A percentile compares a stretch with the other conserved stretches of the same genome.
These are phyloP conservation scores for Fraxinus platypoda DNA, from an alignment of 305 asterid species.

Conservation along the genomic window DNA sequence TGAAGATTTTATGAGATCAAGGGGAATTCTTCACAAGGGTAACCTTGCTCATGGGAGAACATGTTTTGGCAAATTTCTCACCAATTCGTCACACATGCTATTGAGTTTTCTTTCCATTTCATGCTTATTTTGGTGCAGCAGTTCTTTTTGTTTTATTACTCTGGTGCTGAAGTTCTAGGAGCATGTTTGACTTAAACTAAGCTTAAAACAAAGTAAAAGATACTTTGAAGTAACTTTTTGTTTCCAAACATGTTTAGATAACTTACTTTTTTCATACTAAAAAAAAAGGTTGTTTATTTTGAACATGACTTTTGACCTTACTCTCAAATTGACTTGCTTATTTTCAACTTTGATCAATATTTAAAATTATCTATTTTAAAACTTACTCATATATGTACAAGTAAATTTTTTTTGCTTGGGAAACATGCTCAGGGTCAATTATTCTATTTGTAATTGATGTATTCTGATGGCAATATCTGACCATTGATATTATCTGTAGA, in stretches of 20 bases:
- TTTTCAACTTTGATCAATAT: background rate
- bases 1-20: background rate
- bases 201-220: background rate
- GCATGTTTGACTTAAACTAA: background rate
- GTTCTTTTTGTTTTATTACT: background rate
- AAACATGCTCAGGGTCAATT: background rate
- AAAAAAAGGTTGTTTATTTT: background rate
- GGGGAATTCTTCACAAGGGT: background rate
- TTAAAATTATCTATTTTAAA: background rate
- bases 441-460: background rate
- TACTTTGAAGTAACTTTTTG: background rate
- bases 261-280: background rate
- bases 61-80: background rate
- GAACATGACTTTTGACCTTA: background rate
- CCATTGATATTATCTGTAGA: constrained; percentile 44
- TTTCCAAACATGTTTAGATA: background rate
- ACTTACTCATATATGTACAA: background rate
- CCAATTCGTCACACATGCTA: background rate
- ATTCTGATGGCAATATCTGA: constrained; percentile 18
- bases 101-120: background rate
- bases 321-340: background rate
- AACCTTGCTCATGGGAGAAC: background rate
- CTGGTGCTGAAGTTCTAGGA: background rate
- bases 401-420: background rate
- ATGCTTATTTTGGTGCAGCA: background rate